Percentiles rank a stretch among this genome's conserved stretches.
Conservation (phyloP, 2,329 filamentous ascomycete genomes). For the Acrocalymma vagum region DNA sequence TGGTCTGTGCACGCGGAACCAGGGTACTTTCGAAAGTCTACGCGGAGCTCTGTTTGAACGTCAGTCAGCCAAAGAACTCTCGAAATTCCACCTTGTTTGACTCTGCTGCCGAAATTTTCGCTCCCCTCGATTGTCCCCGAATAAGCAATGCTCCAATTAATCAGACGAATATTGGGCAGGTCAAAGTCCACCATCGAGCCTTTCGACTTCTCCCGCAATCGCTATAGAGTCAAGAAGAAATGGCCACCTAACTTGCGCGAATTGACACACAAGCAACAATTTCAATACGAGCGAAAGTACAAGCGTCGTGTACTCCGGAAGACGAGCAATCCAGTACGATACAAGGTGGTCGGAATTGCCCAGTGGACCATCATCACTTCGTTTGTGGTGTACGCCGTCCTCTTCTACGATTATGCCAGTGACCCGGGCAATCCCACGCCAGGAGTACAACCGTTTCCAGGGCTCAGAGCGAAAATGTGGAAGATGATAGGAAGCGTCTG, state of each 20-base stretch:
- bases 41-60: slow-evolving; percentile 23
- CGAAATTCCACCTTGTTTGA: slow-evolving; percentile 8
- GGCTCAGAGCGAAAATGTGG: slow-evolving; percentile 36
- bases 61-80: slow-evolving; percentile 15
- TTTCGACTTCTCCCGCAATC: slow-evolving; percentile 61
- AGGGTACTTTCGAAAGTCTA: slow-evolving; percentile 4
- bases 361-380: slow-evolving; percentile 63
- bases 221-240: slow-evolving; percentile 72
- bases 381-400: slow-evolving; percentile 63
- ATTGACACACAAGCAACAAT: slow-evolving; percentile 75
- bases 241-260: slow-evolving; percentile 82
- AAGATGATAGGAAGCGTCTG: slow-evolving; percentile 34
- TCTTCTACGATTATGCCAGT: slow-evolving; percentile 67
- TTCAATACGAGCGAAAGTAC: slow-evolving; percentile 80
- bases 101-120: neutral
- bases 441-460: slow-evolving; percentile 41
- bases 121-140: slow-evolving; percentile 5
- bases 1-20: no score
- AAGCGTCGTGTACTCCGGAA: slow-evolving; percentile 73
- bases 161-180: slow-evolving; percentile 60
- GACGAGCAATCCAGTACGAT: slow-evolving; percentile 69
- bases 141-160: slow-evolving; percentile 39
- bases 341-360: slow-evolving; percentile 69
- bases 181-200: slow-evolving; percentile 46
- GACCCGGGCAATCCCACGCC: slow-evolving; percentile 42